A percentile compares a stretch with the other conserved stretches of the same genome.
Conservation (phyloP, 2,329 filamentous ascomycete species). For the Calonectria pseudoturangicola region DNA sequence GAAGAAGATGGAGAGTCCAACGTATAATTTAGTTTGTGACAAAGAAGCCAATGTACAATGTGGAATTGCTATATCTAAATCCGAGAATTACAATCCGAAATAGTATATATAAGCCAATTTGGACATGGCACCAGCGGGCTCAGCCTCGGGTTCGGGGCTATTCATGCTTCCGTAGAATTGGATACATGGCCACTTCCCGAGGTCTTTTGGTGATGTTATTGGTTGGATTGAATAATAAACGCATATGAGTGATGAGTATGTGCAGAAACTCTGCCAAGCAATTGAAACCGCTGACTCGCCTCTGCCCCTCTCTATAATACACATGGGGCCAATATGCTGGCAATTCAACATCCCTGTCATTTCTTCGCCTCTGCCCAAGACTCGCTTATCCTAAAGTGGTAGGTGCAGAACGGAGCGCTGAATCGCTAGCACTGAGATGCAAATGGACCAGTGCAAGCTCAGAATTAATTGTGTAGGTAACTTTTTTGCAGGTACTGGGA, state of each 20-base stretch:
- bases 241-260: neutral
- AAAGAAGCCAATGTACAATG: neutral
- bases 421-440: neutral
- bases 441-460: neutral
- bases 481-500: neutral
- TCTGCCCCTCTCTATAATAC: neutral
- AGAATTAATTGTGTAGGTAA: neutral
- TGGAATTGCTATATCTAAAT: no score
- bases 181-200: no score
- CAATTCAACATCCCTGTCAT: neutral
- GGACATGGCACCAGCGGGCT: neutral
- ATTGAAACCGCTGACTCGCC: slow-evolving; percentile 9
- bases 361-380: neutral
- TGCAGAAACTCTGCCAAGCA: neutral
- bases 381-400: slow-evolving; percentile 1
- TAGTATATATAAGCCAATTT: neutral
- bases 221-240: neutral
- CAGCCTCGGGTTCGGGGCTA: neutral
- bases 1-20: neutral
- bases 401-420: slow-evolving; percentile 3
- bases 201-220: neutral
- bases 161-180: neutral
- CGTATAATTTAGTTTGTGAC: neutral
- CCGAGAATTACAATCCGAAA: neutral
- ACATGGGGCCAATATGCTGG: no score